phyloP scores from a whole-genome alignment of 768 basidiomycete species.

The Podaxis sp. region DNA sequence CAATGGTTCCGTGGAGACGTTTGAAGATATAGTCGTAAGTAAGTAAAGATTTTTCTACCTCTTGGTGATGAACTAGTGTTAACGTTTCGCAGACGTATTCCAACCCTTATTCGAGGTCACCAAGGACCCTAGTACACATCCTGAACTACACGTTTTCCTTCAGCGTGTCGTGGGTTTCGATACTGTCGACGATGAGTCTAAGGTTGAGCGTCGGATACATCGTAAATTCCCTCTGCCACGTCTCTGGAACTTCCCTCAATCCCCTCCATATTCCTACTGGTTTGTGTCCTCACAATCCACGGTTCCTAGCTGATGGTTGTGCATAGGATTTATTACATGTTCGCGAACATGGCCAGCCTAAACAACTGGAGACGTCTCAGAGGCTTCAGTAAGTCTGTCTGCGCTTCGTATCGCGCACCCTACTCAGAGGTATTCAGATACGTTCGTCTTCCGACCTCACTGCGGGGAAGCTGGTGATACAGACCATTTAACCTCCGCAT shows the following conservation, averaged over 20 bases:
- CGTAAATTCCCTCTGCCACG: conserved; percentile 92
- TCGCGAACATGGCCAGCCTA: conserved; percentile 91
- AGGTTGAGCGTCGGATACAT: conserved; percentile 86
- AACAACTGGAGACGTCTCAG: conserved; percentile 88
- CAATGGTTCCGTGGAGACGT: conserved; percentile 78
- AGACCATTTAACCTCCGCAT: conserved; percentile 94
- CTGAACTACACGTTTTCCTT: conserved; percentile 92
- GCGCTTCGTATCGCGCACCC: background rate
- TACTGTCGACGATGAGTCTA: conserved; percentile 98
- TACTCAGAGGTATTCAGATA: conserved; percentile 52
- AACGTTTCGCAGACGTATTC: conserved; percentile 71
- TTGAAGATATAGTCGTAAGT: conserved; percentile 92
- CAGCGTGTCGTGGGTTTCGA: conserved; percentile 97
- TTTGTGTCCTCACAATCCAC: conserved; percentile 31
- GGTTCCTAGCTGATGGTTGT: background rate
- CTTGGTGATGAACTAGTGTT: background rate
- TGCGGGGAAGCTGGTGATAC: conserved; percentile 98
- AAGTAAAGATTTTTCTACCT: conserved; percentile 29
- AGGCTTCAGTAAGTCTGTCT: conserved; percentile 78
- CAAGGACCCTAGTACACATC: conserved; percentile 83
- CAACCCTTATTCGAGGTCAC: conserved; percentile 95
- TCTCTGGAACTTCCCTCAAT: conserved; percentile 86
- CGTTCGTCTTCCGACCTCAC: conserved; percentile 95
- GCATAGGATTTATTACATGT: conserved; percentile 94
- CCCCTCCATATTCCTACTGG: conserved; percentile 97